A percentile compares a stretch with the other conserved stretches of the same genome.
phyloP scores from a whole-genome alignment of 1,284 basidiomycete species.

The Ceraceosorus guamensis region DNA sequence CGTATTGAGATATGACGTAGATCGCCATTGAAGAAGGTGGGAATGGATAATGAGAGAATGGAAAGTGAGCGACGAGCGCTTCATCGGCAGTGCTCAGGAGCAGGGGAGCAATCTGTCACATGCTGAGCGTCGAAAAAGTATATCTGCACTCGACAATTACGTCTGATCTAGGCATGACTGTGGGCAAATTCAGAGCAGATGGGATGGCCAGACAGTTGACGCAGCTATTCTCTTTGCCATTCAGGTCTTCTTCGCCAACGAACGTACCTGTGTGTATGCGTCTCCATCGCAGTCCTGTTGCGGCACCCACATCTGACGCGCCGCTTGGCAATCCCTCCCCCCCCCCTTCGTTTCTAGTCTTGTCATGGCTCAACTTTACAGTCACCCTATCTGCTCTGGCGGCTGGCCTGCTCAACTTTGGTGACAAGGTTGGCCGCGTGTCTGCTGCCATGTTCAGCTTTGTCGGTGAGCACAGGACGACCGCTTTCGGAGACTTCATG shows the following conservation, averaged over 20 bases:
- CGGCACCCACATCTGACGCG: not conserved
- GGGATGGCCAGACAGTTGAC: too few species aligned
- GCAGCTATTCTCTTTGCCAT: not conserved
- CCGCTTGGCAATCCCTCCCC: not conserved
- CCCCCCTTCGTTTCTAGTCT: constrained; percentile 19
- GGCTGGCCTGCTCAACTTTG: constrained; percentile 48
- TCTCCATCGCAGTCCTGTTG: not conserved
- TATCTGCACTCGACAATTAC: too few species aligned
- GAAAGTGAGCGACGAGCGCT: too few species aligned
- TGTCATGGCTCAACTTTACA: constrained; percentile 49
- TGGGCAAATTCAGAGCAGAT: too few species aligned
- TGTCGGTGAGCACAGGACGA: constrained; percentile 61
- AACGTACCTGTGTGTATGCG: constrained; percentile 41
- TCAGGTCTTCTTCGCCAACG: constrained; percentile 46
- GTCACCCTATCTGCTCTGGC: constrained; percentile 48
- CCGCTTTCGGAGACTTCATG: too few species aligned
- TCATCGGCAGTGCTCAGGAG: too few species aligned
- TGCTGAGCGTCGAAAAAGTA: too few species aligned
- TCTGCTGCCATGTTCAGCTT: constrained; percentile 86
- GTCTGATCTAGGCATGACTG: too few species aligned
- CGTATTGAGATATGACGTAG: too few species aligned
- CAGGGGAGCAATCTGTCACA: too few species aligned
- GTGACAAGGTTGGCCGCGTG: constrained; percentile 66
- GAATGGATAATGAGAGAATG: too few species aligned
- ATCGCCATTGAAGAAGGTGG: too few species aligned